Evolutionary conservation across 805 yeast genomes (phyloP).

Genomic region (Candida piceae): DNA sequence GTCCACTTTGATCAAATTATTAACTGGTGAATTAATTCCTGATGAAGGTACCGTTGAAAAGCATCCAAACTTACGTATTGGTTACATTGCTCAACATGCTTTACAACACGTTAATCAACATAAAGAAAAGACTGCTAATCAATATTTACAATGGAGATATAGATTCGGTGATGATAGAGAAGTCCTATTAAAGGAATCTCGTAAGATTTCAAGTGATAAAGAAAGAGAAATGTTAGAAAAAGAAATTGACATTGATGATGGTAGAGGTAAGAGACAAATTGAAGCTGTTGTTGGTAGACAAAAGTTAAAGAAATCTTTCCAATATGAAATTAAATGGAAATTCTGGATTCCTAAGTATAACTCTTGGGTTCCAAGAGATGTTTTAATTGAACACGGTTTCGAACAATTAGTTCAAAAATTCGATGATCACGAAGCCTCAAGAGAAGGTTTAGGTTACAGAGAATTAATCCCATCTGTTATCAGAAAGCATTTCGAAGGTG

Average conservation of each 20-base stretch:
- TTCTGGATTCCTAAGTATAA: constrained; percentile 88
- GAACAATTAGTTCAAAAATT: constrained; percentile 86
- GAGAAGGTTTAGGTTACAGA: constrained; percentile 98
- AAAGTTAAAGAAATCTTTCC: constrained; percentile 93
- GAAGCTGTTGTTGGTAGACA: constrained; percentile 98
- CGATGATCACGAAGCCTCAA: constrained; percentile 98
- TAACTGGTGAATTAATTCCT: constrained; percentile 90
- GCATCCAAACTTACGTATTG: constrained; percentile 96
- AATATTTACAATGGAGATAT: constrained; percentile 97
- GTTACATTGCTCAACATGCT: constrained; percentile 98
- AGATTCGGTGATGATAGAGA: constrained; percentile 98
- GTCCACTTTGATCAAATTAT: constrained; percentile 86
- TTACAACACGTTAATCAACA: constrained; percentile 95
- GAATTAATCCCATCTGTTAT: constrained; percentile 87
- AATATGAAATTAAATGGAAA: constrained; percentile 94
- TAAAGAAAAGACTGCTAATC: constrained; percentile 96
- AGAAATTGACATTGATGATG: constrained; percentile 77
- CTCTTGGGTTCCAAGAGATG: constrained; percentile 88
- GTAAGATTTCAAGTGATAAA: constrained; percentile 69
- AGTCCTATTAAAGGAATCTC: constrained; percentile 86
- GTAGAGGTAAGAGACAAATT: constrained; percentile 74
- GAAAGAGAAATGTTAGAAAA: constrained; percentile 75
- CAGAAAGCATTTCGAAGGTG: constrained; percentile 94
- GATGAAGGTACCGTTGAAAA: constrained; percentile 87
- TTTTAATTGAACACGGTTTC: constrained; percentile 76